Percentiles rank a stretch among this genome's conserved stretches.
Evolutionary conservation across 2,329 filamentous ascomycete species (phyloP).

Genomic region (Laburnicola sp.): DNA sequence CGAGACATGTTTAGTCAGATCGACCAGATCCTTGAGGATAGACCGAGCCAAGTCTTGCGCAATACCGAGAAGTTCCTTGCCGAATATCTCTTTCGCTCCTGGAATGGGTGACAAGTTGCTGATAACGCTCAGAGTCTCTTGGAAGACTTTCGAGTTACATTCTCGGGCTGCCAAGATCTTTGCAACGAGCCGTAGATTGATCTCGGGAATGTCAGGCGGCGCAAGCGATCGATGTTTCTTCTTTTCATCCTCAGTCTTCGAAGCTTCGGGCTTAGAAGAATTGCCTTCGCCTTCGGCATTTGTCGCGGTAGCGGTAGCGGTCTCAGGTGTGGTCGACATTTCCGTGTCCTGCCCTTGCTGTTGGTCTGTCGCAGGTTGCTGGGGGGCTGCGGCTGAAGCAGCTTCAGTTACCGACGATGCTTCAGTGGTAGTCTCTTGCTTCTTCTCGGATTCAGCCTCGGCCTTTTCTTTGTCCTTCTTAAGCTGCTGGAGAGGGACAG

Average conservation of each 20-base stretch:
- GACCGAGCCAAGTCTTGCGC: constrained; percentile 81
- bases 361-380: constrained; percentile 10
- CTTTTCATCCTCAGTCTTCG: constrained; percentile 55
- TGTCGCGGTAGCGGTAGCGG: constrained; percentile 6
- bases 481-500: constrained; percentile 80
- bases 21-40: constrained; percentile 81
- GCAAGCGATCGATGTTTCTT: constrained; percentile 68
- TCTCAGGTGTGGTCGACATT: constrained; percentile 44
- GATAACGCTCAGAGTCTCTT: constrained; percentile 96
- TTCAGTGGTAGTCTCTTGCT: constrained; percentile 32
- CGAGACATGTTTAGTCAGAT: constrained; percentile 82
- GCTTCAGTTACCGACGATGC: constrained; percentile 27
- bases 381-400: constrained; percentile 17
- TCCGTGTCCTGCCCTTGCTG: constrained; percentile 29
- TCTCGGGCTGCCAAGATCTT: constrained; percentile 95
- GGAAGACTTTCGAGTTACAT: constrained; percentile 96
- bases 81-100: constrained; percentile 85
- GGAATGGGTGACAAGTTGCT: constrained; percentile 95
- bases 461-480: constrained; percentile 71
- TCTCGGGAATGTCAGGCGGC: constrained; percentile 81
- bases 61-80: constrained; percentile 87
- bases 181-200: constrained; percentile 91
- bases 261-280: constrained; percentile 41
- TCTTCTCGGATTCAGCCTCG: constrained; percentile 49
- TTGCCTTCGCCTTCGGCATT: constrained; percentile 23